phyloP scores from a whole-genome alignment of 805 yeast genomes.

The Hanseniaspora nectarophila region DNA sequence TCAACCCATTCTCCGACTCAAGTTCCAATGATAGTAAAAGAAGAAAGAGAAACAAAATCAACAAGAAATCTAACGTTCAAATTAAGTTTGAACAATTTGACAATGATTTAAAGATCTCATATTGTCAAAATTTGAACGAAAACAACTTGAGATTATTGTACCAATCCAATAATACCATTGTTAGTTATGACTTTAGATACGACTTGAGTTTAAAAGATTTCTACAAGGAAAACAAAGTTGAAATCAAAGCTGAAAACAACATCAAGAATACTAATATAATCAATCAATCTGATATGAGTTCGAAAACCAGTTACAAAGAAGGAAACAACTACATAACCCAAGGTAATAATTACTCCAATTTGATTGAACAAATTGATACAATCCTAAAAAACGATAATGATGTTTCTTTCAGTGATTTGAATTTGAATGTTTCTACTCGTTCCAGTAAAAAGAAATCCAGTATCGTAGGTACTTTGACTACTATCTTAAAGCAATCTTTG shows the following conservation, averaged over 20 bases:
- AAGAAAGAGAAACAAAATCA: constrained; percentile 38
- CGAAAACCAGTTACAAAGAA: constrained; percentile 48
- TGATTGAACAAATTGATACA: constrained; percentile 29
- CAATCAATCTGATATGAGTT: constrained; percentile 33
- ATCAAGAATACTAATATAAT: constrained; percentile 16
- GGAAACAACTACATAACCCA: constrained; percentile 47
- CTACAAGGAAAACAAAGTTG: constrained; percentile 23
- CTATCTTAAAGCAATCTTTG: constrained; percentile 78
- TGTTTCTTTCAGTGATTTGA: constrained; percentile 21
- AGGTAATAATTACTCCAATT: constrained; percentile 51
- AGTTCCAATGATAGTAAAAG: constrained; percentile 15
- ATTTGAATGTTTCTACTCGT: constrained; percentile 18
- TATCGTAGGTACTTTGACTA: constrained; percentile 66
- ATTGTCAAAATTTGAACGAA: neutral
- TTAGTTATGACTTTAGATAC: neutral
- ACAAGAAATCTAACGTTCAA: constrained; percentile 39
- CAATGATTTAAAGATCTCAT: neutral
- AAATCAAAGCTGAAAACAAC: constrained; percentile 12
- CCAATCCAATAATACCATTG: neutral
- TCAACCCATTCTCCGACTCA: constrained; percentile 35
- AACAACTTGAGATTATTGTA: constrained; percentile 4
- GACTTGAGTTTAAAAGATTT: constrained; percentile 17
- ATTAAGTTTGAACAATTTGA: constrained; percentile 29
- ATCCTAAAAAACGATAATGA: constrained; percentile 25
- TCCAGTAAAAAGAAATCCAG: constrained; percentile 37